Evolutionary conservation across 306 rosid genomes (phyloP), one percentile per base, ranked within the genome.

Genomic region (Malus orientalis): DNA sequence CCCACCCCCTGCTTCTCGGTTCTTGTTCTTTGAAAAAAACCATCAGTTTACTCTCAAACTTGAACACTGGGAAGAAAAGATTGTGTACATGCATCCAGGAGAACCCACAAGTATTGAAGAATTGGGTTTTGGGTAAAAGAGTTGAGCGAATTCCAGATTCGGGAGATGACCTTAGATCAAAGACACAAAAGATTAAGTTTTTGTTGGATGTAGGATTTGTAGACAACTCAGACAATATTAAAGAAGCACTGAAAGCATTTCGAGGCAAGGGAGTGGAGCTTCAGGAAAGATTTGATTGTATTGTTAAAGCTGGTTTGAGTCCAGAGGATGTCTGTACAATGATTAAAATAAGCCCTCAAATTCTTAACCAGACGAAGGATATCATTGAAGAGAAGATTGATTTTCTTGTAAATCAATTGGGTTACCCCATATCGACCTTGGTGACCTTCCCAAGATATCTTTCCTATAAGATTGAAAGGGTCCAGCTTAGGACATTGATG

Each of bases 221-320:
- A 8, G 87, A 88, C 65, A 82, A 85, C 83, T 84, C 93, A 0
- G 36, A 75, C 38, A 61, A 82, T 70, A 82, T 89, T 90, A 78
- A 85, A 76, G 9, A 66, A 54, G 87, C 87, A 0, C 54, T 83
- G 44, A 87, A 81, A 85, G 70, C 75, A 63, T 87, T 88, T 69
- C 82, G 92, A 73, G 98, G 97, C 57, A 93, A 81, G 76, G 98
- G 91, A 81, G 76, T 53, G 58, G 92, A 90, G 86, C 92, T 93
- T 74, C 92, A 91, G 80, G 93, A 90, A 83, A 87, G 97, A 76
- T 90, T 88, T 27, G 83, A 93, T 70, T 87, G 87, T 62, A 79
- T 93, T 74, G 91, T 89, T 76, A 81, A 81, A 53, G 96, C 91
- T 63, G 97, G 97, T 11, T 83, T 93, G 63, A 88, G 84, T 23